phyloP scores from a whole-genome alignment of 78 protist species.

The Dictyostelium capitatum region DNA sequence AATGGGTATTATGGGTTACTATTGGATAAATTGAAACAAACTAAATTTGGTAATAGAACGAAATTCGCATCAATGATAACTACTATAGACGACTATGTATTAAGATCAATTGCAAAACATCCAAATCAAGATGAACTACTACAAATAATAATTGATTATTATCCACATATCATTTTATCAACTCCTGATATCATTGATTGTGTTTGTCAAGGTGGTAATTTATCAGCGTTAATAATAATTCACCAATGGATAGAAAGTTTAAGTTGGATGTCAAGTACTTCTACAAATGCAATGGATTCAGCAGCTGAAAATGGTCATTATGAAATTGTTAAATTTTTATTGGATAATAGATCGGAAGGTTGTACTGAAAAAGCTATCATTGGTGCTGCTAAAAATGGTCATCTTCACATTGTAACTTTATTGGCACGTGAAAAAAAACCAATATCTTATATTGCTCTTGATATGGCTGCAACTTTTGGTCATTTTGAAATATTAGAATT shows the following conservation, averaged over 20 bases:
- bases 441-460: background rate
- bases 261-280: background rate
- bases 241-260: background rate
- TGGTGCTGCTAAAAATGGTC: background rate
- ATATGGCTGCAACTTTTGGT: slow-evolving; percentile 11
- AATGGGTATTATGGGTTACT: background rate
- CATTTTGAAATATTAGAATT: background rate
- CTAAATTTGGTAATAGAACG: background rate
- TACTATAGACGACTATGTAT: background rate
- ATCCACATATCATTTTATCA: background rate
- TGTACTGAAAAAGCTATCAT: background rate
- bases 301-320: background rate
- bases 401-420: background rate
- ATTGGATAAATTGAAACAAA: background rate
- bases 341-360: slow-evolving; percentile 17
- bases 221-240: background rate
- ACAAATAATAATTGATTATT: background rate
- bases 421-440: background rate
- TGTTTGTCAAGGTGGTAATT: background rate
- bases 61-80: background rate
- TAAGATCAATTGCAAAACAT: background rate
- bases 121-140: background rate
- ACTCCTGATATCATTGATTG: background rate
- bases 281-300: background rate
- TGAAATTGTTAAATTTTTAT: slow-evolving; percentile 6